Percentiles rank a stretch among this genome's conserved stretches.
These are phyloP conservation scores for Globisporangium canariense DNA, from an alignment of 352 stramenopile species.

Conservation along the genomic window DNA sequence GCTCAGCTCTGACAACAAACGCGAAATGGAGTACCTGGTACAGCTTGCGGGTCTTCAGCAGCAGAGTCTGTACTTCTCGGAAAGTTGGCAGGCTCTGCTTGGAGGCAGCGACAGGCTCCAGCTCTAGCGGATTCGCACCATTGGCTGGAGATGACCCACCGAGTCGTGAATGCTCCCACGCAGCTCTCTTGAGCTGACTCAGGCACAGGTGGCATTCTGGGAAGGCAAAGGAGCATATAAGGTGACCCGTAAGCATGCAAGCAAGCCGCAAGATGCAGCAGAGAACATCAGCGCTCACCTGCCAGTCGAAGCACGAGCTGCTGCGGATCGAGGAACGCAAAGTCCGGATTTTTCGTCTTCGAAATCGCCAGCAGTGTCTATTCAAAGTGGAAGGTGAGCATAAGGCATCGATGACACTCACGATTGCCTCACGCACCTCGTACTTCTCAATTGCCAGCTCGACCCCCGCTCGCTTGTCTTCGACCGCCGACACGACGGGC, in stretches of 20 bases:
- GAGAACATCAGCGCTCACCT: constrained; percentile 19
- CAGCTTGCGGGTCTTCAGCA: constrained; percentile 24
- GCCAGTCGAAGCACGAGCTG: constrained; percentile 39
- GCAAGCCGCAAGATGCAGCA: not conserved
- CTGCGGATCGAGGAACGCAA: constrained; percentile 33
- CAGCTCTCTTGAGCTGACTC: constrained; percentile 28
- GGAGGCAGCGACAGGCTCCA: not conserved
- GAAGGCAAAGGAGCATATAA: not conserved
- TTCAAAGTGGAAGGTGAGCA: not conserved
- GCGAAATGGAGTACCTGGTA: constrained; percentile 27
- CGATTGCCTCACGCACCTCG: constrained; percentile 22
- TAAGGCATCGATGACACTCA: too few relatives aligned
- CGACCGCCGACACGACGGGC: not conserved
- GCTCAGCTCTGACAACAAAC: not conserved
- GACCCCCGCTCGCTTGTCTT: constrained; percentile 19
- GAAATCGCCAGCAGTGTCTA: constrained; percentile 37
- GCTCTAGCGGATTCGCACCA: not conserved
- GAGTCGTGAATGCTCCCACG: constrained; percentile 22
- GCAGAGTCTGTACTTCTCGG: constrained; percentile 6
- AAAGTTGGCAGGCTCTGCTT: not conserved
- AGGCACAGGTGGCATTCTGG: constrained; percentile 28
- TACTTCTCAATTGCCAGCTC: constrained; percentile 36
- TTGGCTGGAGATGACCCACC: constrained; percentile 1
- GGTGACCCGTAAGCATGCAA: not conserved
- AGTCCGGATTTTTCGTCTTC: constrained; percentile 37